Conservation (phyloP, 345 rosid species). For the Eucalyptus marginata region DNA sequence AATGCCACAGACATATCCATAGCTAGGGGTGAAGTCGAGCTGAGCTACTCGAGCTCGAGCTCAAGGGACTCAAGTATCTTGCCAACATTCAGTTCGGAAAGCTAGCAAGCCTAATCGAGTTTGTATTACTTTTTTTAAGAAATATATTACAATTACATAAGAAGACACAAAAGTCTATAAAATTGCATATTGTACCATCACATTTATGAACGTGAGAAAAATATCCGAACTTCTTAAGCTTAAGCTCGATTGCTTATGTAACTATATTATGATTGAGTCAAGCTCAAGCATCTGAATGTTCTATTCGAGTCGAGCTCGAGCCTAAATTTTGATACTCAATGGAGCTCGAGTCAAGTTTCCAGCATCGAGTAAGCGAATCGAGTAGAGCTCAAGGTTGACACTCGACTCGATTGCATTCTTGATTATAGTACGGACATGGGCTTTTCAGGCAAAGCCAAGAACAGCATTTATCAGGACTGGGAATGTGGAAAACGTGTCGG, state of each 20-base stretch:
- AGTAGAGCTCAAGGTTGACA: not conserved
- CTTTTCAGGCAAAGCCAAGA: not conserved
- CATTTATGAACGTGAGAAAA: not conserved
- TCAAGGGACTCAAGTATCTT: not conserved
- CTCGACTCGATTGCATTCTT: not conserved
- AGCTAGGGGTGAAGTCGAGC: not conserved
- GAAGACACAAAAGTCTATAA: not conserved
- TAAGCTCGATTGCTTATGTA: not conserved
- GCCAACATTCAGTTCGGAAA: not conserved
- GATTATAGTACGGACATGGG: not conserved
- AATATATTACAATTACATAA: not conserved
- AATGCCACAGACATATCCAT: not conserved
- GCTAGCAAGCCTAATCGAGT: not conserved
- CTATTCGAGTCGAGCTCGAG: not conserved
- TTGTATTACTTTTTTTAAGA: not conserved
- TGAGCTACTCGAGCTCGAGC: not conserved
- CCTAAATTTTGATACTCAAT: not conserved
- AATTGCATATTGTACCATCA: not conserved
- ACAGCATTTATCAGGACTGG: not conserved
- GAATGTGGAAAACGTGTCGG: not conserved
- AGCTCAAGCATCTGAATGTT: not conserved
- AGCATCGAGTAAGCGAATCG: not conserved
- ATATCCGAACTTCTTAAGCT: not conserved
- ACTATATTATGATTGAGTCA: not conserved
- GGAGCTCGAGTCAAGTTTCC: not conserved